Conservation (phyloP, 805 yeast genomes). For the Hanseniaspora guilliermondii region DNA sequence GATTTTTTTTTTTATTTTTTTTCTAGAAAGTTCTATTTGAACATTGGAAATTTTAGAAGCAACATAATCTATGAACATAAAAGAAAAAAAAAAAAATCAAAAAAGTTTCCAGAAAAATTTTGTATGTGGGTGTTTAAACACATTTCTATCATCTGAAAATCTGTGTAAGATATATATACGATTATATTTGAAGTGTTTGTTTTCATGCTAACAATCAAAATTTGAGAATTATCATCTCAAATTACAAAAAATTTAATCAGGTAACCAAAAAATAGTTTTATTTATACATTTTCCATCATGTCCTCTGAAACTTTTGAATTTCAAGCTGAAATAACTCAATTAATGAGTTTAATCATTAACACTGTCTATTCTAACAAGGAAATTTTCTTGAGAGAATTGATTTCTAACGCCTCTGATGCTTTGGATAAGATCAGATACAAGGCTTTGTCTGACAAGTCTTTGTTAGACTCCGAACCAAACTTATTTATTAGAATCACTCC, state of each 20-base stretch:
- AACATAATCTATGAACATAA: background rate
- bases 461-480: conserved; percentile 90
- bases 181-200: background rate
- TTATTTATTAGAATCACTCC: conserved; percentile 96
- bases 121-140: background rate
- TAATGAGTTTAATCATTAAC: conserved; percentile 99
- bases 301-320: conserved; percentile 80
- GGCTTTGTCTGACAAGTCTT: conserved; percentile 81
- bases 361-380: conserved; percentile 99
- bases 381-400: conserved; percentile 95
- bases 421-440: conserved; percentile 96
- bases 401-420: conserved; percentile 98
- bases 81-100: background rate
- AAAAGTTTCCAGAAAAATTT: background rate
- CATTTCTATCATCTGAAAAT: background rate
- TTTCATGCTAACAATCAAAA: background rate
- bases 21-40: conserved; percentile 13
- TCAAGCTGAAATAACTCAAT: conserved; percentile 99
- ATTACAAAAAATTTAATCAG: background rate
- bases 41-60: background rate
- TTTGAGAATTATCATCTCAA: too few relatives aligned
- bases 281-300: conserved; percentile 27
- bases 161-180: background rate
- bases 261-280: background rate
- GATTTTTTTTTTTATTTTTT: background rate